phyloP scores from a whole-genome alignment of 345 rosid species.

The Corymbia maculata region DNA sequence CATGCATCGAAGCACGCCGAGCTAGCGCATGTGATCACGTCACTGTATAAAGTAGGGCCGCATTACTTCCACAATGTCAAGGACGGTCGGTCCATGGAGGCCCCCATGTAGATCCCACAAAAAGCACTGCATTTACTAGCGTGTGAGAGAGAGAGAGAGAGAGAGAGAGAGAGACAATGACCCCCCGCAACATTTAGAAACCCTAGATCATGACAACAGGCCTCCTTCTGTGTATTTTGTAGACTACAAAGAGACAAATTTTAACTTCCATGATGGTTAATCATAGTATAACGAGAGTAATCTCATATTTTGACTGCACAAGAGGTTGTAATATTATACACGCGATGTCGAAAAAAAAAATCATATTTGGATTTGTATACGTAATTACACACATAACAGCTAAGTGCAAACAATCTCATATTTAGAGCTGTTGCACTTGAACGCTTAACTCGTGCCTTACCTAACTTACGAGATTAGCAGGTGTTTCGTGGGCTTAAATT shows the following conservation, averaged over 20 bases:
- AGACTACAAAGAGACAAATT: neutral
- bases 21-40: neutral
- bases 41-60: neutral
- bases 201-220: neutral
- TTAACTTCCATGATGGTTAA: neutral
- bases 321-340: neutral
- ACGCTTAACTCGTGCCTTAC: neutral
- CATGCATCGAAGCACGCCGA: neutral
- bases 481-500: neutral
- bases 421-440: neutral
- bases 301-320: neutral
- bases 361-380: neutral
- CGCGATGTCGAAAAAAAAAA: too few species aligned
- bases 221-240: neutral
- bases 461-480: neutral
- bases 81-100: neutral
- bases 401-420: neutral
- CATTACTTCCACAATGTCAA: neutral
- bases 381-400: neutral
- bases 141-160: neutral
- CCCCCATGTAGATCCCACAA: neutral
- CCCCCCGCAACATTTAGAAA: neutral
- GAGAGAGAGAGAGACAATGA: neutral
- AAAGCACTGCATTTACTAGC: neutral
- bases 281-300: neutral